Evolutionary conservation across 352 stramenopile genomes (phyloP).

Genomic region (Globisporangium cederbergense): DNA sequence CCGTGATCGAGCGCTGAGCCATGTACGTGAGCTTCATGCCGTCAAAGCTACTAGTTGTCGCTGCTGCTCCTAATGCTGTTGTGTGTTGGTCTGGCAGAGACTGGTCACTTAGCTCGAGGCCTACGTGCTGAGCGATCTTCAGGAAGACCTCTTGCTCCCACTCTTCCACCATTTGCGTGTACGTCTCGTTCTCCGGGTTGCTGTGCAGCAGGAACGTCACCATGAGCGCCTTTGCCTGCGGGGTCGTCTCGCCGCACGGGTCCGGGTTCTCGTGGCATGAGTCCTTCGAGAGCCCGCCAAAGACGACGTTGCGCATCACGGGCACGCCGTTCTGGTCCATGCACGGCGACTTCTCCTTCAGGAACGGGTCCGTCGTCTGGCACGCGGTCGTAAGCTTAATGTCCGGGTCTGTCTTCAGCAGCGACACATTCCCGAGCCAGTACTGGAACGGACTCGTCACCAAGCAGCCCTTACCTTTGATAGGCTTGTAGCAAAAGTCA

Average conservation of each 20-base stretch:
- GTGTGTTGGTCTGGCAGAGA: neutral
- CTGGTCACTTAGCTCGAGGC: neutral
- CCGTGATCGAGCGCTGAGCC: conserved; percentile 79
- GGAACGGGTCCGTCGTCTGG: conserved; percentile 61
- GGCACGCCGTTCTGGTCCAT: conserved; percentile 90
- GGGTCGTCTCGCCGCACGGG: conserved; percentile 77
- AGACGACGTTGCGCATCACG: conserved; percentile 87
- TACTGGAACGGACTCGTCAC: conserved; percentile 85
- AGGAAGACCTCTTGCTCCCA: conserved; percentile 86
- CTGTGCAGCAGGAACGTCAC: conserved; percentile 88
- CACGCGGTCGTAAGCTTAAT: conserved; percentile 87
- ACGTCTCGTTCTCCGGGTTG: conserved; percentile 66
- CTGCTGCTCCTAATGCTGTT: neutral
- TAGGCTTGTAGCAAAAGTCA: conserved; percentile 78
- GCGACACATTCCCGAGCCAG: conserved; percentile 52
- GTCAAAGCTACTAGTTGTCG: conserved; percentile 12
- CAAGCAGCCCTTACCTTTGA: conserved; percentile 74
- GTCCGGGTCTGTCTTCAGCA: conserved; percentile 63
- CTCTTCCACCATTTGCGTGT: conserved; percentile 62
- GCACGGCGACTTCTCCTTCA: conserved; percentile 62
- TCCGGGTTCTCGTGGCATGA: conserved; percentile 76
- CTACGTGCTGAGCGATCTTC: conserved; percentile 22
- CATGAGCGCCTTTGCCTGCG: conserved; percentile 71
- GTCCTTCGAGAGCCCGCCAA: conserved; percentile 66
- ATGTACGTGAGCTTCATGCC: conserved; percentile 84